phyloP scores from a whole-genome alignment of 2,329 filamentous ascomycete species.

The Neopestalotiopsis clavispora region DNA sequence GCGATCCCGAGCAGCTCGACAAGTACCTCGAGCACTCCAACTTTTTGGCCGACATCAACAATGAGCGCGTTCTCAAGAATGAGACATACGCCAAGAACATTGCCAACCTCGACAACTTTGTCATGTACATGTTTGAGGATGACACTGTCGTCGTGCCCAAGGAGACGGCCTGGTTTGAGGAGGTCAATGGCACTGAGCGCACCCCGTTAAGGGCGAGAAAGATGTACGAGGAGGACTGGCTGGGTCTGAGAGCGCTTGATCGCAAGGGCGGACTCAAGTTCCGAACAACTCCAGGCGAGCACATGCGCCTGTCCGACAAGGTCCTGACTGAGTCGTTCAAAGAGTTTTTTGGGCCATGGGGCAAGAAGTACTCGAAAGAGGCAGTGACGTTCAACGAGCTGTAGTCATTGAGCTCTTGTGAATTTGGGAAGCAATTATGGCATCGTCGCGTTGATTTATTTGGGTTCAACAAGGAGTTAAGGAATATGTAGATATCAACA shows the following conservation, averaged over 20 bases:
- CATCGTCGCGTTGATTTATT: background rate
- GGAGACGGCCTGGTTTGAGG: slow-evolving; percentile 88
- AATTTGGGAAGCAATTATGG: background rate
- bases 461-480: background rate
- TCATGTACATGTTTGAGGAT: slow-evolving; percentile 88
- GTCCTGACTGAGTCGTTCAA: slow-evolving; percentile 69
- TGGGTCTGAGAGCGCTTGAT: slow-evolving; percentile 82
- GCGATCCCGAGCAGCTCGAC: slow-evolving; percentile 70
- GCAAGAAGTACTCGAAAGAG: slow-evolving; percentile 40
- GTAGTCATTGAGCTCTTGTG: slow-evolving; percentile 27
- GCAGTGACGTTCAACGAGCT: slow-evolving; percentile 40
- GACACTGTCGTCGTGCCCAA: slow-evolving; percentile 88
- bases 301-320: slow-evolving; percentile 80
- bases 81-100: slow-evolving; percentile 74
- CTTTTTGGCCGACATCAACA: slow-evolving; percentile 95
- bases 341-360: slow-evolving; percentile 66
- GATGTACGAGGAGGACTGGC: slow-evolving; percentile 91
- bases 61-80: slow-evolving; percentile 82
- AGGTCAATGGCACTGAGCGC: slow-evolving; percentile 75
- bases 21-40: slow-evolving; percentile 81
- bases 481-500: background rate
- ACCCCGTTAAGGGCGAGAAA: slow-evolving; percentile 70
- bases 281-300: slow-evolving; percentile 72
- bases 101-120: slow-evolving; percentile 73
- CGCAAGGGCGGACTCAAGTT: slow-evolving; percentile 80